A percentile compares a stretch with the other conserved stretches of the same genome.
These are phyloP conservation scores for Pinus albicaulis DNA, from an alignment of 75 land plant species.

Conservation along the genomic window DNA sequence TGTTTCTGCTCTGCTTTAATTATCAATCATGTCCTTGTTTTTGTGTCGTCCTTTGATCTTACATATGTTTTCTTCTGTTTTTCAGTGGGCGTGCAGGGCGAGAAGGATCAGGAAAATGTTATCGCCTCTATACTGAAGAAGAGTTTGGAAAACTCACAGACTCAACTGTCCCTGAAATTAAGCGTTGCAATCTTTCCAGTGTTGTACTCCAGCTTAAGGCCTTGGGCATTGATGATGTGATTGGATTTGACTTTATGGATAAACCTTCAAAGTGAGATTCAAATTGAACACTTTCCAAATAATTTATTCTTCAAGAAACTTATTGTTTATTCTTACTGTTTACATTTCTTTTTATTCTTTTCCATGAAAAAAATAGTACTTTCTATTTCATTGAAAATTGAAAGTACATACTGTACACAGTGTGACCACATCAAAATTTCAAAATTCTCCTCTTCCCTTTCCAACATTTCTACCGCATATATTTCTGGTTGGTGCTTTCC, in stretches of 20 bases:
- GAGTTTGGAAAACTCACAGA: constrained; percentile 71
- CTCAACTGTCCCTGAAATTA: constrained; percentile 89
- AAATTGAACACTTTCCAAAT: background rate
- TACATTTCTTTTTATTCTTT: background rate
- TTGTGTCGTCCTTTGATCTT: background rate
- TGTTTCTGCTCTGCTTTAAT: background rate
- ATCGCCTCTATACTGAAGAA: constrained; percentile 77
- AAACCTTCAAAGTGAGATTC: constrained; percentile 73
- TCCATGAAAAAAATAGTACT: too few relatives aligned
- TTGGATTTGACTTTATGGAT: constrained; percentile 95
- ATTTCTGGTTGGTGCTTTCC: too few relatives aligned
- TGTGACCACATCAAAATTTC: too few relatives aligned
- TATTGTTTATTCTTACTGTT: constrained; percentile 1
- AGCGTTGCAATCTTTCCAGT: constrained; percentile 89
- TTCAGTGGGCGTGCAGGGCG: constrained; percentile 99
- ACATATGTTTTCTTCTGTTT: background rate
- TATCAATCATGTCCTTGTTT: background rate
- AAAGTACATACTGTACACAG: too few relatives aligned
- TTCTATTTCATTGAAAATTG: too few relatives aligned
- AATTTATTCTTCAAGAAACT: background rate
- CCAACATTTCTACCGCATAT: too few relatives aligned
- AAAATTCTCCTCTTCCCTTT: too few relatives aligned
- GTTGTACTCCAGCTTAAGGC: constrained; percentile 96
- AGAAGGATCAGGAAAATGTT: constrained; percentile 95
- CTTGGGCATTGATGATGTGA: constrained; percentile 85